Evolutionary conservation across 2,329 filamentous ascomycete species (phyloP).

Genomic region (Xylaria sp.): DNA sequence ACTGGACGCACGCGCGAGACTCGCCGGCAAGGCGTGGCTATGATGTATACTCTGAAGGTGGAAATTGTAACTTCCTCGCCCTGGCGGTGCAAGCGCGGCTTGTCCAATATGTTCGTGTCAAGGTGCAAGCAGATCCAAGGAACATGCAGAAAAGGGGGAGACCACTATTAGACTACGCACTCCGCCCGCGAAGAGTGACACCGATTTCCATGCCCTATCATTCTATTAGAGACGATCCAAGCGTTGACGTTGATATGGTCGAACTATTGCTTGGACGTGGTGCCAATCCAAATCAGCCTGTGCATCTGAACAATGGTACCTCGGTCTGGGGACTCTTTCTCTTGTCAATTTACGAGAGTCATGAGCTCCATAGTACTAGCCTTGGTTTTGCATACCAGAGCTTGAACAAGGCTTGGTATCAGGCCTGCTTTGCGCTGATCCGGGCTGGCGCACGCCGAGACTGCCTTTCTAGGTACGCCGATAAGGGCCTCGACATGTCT

Average conservation of each 20-base stretch:
- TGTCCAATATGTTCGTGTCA: not conserved
- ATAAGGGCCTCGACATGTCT: not conserved
- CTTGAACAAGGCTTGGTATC: not conserved
- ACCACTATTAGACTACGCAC: not conserved
- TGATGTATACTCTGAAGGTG: not conserved
- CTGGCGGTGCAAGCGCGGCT: not conserved
- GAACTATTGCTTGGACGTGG: not conserved
- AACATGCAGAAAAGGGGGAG: not conserved
- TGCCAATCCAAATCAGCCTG: not conserved
- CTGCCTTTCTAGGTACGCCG: not conserved
- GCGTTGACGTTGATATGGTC: not conserved
- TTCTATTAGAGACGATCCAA: not conserved
- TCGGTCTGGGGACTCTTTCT: not conserved
- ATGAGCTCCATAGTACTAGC: not conserved
- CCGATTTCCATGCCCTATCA: not conserved
- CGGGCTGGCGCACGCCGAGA: not conserved
- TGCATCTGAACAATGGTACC: not conserved
- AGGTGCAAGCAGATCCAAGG: not conserved
- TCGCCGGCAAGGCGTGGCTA: not conserved
- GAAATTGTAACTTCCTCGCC: not conserved
- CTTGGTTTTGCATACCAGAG: not conserved
- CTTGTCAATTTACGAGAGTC: not conserved
- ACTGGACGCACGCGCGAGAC: not conserved
- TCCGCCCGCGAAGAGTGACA: not conserved
- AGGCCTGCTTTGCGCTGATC: not conserved